phyloP scores from a whole-genome alignment of 441 rosid species.

The Gossypium gossypioides region DNA sequence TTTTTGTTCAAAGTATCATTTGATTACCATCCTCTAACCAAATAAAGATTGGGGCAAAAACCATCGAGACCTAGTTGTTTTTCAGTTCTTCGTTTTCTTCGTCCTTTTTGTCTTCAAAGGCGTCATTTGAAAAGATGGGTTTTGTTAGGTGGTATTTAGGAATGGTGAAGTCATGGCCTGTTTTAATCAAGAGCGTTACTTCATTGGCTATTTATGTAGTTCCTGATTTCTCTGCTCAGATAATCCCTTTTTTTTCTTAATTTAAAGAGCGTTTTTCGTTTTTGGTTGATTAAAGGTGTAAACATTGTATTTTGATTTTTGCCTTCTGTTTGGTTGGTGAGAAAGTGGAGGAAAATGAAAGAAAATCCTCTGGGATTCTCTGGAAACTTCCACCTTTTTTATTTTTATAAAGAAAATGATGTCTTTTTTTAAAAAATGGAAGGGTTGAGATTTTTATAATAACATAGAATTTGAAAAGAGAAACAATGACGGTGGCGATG shows the following conservation, averaged over 20 bases:
- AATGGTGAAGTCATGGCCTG: conserved; percentile 67
- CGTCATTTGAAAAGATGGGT: conserved; percentile 27
- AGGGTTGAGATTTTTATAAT: too few relatives aligned
- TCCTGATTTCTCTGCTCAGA: conserved; percentile 91
- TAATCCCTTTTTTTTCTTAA: conserved; percentile 3
- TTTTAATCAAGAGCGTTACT: conserved; percentile 65
- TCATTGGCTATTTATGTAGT: conserved; percentile 55
- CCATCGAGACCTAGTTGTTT: not conserved
- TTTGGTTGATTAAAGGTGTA: not conserved
- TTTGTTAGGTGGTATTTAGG: conserved; percentile 75
- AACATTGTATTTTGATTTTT: not conserved
- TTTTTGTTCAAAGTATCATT: not conserved
- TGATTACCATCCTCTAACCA: not conserved
- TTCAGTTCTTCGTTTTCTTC: conserved; percentile 21
- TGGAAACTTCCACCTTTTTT: not conserved
- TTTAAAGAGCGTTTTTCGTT: not conserved
- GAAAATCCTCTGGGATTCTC: not conserved
- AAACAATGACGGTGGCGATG: too few relatives aligned
- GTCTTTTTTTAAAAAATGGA: not conserved
- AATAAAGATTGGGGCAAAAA: not conserved
- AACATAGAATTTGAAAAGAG: too few relatives aligned
- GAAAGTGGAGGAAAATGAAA: not conserved
- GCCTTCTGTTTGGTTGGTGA: conserved; percentile 4
- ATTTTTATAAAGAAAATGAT: not conserved
- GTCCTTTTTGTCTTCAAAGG: conserved; percentile 17